These are phyloP conservation scores for Penicillium griseofulvum DNA, from an alignment of 2,329 filamentous ascomycete genomes.

Conservation along the genomic window DNA sequence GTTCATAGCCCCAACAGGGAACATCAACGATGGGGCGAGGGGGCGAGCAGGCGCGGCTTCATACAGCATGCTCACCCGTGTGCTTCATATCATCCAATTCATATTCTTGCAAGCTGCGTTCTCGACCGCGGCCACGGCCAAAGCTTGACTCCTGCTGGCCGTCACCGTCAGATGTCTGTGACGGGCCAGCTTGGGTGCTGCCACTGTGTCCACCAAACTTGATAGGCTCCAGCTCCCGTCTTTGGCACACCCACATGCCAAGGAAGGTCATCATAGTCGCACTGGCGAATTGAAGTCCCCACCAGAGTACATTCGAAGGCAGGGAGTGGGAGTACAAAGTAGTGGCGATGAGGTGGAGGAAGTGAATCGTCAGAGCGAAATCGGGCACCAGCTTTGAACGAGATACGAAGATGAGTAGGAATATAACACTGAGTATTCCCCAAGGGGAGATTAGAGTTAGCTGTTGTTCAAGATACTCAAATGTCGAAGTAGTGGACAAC, in stretches of 20 bases:
- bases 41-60: constrained; percentile 1
- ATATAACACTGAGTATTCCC: constrained; percentile 63
- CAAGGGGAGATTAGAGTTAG: neutral
- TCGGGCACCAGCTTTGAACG: constrained; percentile 93
- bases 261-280: constrained; percentile 64
- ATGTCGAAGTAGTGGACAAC: constrained; percentile 33
- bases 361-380: constrained; percentile 85
- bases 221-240: constrained; percentile 84
- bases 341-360: constrained; percentile 74
- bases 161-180: constrained; percentile 14
- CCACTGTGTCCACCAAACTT: constrained; percentile 67
- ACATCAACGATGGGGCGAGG: constrained; percentile 1
- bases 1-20: constrained; percentile 14
- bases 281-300: constrained; percentile 65
- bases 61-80: constrained; percentile 31
- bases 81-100: constrained; percentile 37
- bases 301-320: constrained; percentile 82
- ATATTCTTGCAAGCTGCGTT: constrained; percentile 32
- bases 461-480: neutral
- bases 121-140: constrained; percentile 33
- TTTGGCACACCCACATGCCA: constrained; percentile 87
- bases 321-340: constrained; percentile 74
- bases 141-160: constrained; percentile 25
- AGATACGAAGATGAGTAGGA: constrained; percentile 77
- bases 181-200: constrained; percentile 17